These are phyloP conservation scores for Phyllosticta paracitricarpa DNA, from an alignment of 2,329 filamentous ascomycete species.

Conservation along the genomic window DNA sequence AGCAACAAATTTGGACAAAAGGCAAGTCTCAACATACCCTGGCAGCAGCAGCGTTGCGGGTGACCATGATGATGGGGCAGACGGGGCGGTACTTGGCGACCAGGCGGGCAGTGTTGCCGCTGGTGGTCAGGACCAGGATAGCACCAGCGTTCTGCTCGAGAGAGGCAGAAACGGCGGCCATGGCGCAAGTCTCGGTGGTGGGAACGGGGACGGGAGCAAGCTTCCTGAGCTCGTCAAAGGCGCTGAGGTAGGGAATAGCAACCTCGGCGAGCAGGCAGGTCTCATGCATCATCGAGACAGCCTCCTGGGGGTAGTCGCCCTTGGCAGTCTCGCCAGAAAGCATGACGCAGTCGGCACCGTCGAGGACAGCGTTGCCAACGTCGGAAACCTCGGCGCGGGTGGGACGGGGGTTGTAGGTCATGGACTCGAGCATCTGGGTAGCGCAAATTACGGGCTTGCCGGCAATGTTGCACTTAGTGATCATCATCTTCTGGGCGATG, in stretches of 20 bases:
- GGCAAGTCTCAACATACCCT: slow-evolving; percentile 41
- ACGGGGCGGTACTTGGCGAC: slow-evolving; percentile 98
- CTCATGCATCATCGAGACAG: slow-evolving; percentile 96
- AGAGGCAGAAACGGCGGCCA: slow-evolving; percentile 91
- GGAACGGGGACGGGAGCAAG: slow-evolving; percentile 74
- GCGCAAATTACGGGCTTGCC: slow-evolving; percentile 99
- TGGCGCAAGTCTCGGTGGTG: slow-evolving; percentile 88
- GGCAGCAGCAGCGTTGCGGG: slow-evolving; percentile 71
- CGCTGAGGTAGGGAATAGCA: slow-evolving; percentile 90
- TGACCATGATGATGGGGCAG: slow-evolving; percentile 99
- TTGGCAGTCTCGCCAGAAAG: slow-evolving; percentile 98
- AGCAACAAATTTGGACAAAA: background rate
- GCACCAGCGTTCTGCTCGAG: slow-evolving; percentile 93
- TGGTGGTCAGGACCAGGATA: slow-evolving; percentile 90
- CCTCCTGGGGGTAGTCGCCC: slow-evolving; percentile 85
- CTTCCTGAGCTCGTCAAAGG: slow-evolving; percentile 89
- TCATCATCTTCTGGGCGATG: slow-evolving; percentile 99
- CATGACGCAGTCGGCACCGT: slow-evolving; percentile 99
- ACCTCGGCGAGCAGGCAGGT: slow-evolving; percentile 95
- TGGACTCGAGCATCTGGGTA: slow-evolving; percentile 99
- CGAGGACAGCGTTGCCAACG: slow-evolving; percentile 94
- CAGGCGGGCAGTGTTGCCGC: slow-evolving; percentile 86
- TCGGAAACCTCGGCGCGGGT: slow-evolving; percentile 98
- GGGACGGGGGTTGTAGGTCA: slow-evolving; percentile 99
- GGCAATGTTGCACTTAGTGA: slow-evolving; percentile 98